Evolutionary conservation across 139 green algal genomes (phyloP), one percentile per base, ranked within the genome.

Genomic region (Closterium sp.): DNA sequence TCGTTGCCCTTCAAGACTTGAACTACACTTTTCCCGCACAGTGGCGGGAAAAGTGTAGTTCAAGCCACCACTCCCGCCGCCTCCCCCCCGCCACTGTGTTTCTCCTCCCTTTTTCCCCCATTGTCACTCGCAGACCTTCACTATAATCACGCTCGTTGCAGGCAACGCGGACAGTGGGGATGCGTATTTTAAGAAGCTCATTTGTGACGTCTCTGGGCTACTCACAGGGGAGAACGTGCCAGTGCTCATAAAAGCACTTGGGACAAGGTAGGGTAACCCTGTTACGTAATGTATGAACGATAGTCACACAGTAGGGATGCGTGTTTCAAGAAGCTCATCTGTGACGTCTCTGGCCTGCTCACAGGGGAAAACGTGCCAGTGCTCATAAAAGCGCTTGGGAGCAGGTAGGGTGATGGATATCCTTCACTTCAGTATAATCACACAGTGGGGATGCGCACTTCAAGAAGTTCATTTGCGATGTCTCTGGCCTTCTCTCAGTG

Each of bases 71-170:
- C 32, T 3, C 32, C 2, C 32, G 5, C 4, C 38, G 9, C 38
- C 38, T 6, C 4, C 38, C 38, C 38, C 38, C 38, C 2, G 9
- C 4, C 4, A 9, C 38, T 9, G 2, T 45, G 38, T 45, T 9
- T 10, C 38, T 9, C 38, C 38, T 45, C 38, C 38, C 38, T 4
- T 45, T 45, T 45, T 45, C 4, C 38, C 38, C 38, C 4, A 45
- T 45, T 9, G 38, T 45, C 2, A 45, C 4, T 45, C 38, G 88
- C 91, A 94, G 91, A 32, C 30, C 7, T 93, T 94, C 62, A 94
- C 91, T n/a, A 94, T 94, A 17, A 94, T 94, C 29, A 86, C 91
- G 21, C 89, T 94, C 1, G 38, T 94, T 31, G 91, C 91, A 22
- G 91, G 91, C 13, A 94, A 91, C 11, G 30, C 73, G 30, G 91